Base-by-base conservation (phyloP, 345 rosid genomes). In the Euclidium syriacum region DNA sequence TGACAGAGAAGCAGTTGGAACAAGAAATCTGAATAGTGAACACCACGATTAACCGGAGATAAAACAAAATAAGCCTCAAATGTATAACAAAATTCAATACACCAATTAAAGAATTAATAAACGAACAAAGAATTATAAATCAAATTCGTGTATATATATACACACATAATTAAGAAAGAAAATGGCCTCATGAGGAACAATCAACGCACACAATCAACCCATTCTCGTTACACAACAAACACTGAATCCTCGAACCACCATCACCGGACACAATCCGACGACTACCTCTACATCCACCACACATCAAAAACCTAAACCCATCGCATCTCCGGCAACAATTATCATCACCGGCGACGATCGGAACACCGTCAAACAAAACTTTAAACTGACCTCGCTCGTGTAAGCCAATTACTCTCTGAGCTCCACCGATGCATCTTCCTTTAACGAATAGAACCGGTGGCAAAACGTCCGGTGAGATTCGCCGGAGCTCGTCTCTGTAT, bases 341-440 rank as follows among this genome's bases (percentile, higher is more conserved):
- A 8, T 70, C 63, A n/a, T 2, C 74, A n/a, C n/a, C n/a, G n/a
- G n/a, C 75, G 10, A 75, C 75, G 1, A 38, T 20, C 0, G 83
- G 91, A 44, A 88, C 49, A 10, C 85, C 96, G 19, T 81, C 75
- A 20, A 94, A 73, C 15, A 87, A 76, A 22, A 70, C 34, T 73
- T 38, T 80, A 18, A 90, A 67, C 76, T 77, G 84, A 11, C 99
- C 97, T 62, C 79, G 96, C 69, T 89, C 95, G 47, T 90, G 90
- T 42, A 92, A 20, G 17, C 69, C 27, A 36, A 84, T 52, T 2
- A 90, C 95, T 29, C 78, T 68, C 6, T 82, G 90, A 22, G 96
- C 99, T 67, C 97, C 96, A 1, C 99, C 96, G 0, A 92, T 75
- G 56, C 84, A 81, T 47, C 83, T 82, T 25, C 99, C 97, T 33